Percentiles rank a stretch among this genome's conserved stretches.
phyloP scores from a whole-genome alignment of 768 basidiomycete genomes.

The Kwoniella sp. region DNA sequence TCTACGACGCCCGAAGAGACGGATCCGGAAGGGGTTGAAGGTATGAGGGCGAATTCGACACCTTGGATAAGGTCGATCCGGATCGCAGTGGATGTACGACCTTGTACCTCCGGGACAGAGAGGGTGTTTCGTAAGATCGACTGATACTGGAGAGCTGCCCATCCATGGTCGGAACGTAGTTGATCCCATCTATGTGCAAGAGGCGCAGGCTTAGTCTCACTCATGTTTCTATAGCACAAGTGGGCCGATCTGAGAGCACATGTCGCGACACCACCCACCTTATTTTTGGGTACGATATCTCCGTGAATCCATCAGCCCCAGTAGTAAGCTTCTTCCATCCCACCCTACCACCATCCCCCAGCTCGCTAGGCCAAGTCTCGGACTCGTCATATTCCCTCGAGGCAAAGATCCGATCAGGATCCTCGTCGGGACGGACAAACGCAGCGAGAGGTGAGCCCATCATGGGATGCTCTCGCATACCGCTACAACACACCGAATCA shows the following conservation, averaged over 20 bases:
- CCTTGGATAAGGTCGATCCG: slow-evolving; percentile 69
- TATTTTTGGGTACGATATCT: slow-evolving; percentile 40
- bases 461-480: slow-evolving; percentile 49
- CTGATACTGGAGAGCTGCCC: slow-evolving; percentile 84
- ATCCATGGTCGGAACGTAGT: slow-evolving; percentile 76
- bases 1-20: not conserved
- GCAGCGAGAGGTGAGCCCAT: slow-evolving; percentile 37
- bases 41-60: slow-evolving; percentile 74
- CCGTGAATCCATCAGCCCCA: slow-evolving; percentile 34
- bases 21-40: slow-evolving; percentile 44
- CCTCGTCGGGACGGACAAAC: slow-evolving; percentile 20
- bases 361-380: slow-evolving; percentile 44
- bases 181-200: slow-evolving; percentile 73
- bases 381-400: slow-evolving; percentile 16
- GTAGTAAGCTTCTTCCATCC: slow-evolving; percentile 39
- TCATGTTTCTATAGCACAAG: not conserved
- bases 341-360: slow-evolving; percentile 33
- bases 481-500: slow-evolving; percentile 20
- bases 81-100: slow-evolving; percentile 61
- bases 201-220: no score
- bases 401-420: slow-evolving; percentile 42
- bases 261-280: no score
- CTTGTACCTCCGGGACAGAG: slow-evolving; percentile 60
- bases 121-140: slow-evolving; percentile 69
- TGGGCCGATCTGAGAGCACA: no score